phyloP scores from a whole-genome alignment of 2,329 filamentous ascomycete species.

The Fusarium pseudonygamai region DNA sequence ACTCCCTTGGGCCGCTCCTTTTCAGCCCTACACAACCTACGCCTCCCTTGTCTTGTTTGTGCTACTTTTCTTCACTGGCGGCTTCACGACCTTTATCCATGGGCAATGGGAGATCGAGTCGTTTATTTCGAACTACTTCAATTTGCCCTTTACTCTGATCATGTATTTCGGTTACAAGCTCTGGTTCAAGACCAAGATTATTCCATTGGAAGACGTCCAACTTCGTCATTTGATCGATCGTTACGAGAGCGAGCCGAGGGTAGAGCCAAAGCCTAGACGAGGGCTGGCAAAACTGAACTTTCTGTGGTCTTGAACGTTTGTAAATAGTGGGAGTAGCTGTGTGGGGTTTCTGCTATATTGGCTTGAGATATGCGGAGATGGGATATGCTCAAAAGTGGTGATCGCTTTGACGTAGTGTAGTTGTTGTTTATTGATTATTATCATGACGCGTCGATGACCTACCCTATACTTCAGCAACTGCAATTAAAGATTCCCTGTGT shows the following conservation, averaged over 20 bases:
- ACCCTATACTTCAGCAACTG: neutral
- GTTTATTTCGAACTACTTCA: slow-evolving; percentile 1
- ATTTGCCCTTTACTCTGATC: neutral
- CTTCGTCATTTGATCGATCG: neutral
- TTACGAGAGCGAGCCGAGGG: neutral
- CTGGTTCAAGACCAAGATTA: neutral
- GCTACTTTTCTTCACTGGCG: neutral
- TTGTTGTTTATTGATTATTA: neutral
- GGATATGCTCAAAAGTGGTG: neutral
- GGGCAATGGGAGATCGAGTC: neutral
- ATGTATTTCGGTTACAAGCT: neutral
- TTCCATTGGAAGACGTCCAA: neutral
- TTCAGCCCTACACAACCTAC: neutral
- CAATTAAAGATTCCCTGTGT: accelerated
- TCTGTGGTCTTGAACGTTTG: neutral
- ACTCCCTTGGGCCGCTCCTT: slow-evolving; percentile 1
- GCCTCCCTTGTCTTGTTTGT: neutral
- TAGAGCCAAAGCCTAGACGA: neutral
- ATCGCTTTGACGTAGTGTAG: neutral
- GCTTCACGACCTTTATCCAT: neutral
- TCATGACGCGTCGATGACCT: too few relatives aligned
- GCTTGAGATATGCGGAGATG: accelerated
- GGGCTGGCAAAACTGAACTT: neutral
- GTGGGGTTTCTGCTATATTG: neutral
- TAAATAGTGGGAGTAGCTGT: neutral